A percentile compares a stretch with the other conserved stretches of the same genome.
Evolutionary conservation across 192 early-diverging fungal species (phyloP).

Genomic region (Phlyctochytrium bullatum): DNA sequence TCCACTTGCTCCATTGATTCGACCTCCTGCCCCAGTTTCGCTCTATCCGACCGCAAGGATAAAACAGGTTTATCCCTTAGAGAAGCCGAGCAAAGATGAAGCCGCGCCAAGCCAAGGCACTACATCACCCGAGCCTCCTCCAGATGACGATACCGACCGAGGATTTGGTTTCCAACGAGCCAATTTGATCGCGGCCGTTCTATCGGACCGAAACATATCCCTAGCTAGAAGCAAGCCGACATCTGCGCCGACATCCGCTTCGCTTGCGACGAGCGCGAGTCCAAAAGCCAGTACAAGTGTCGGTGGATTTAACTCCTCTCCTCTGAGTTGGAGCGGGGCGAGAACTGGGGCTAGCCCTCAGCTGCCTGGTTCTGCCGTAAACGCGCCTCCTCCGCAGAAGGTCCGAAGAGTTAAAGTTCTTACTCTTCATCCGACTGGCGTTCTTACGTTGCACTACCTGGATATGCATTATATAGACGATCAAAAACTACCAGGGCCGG

Average conservation of each 20-base stretch:
- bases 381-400: too few relatives aligned
- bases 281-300: neutral
- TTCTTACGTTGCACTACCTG: conserved; percentile 34
- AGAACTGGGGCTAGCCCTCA: neutral
- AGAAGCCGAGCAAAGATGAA: neutral
- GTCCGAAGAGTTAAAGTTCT: conserved; percentile 12
- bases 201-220: conserved; percentile 7
- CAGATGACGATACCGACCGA: too few relatives aligned
- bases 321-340: neutral
- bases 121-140: too few relatives aligned
- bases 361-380: conserved; percentile 30
- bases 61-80: conserved; percentile 29
- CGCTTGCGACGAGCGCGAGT: neutral
- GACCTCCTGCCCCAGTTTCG: neutral
- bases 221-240: neutral
- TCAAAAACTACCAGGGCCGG: neutral
- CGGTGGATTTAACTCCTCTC: too few relatives aligned
- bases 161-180: too few relatives aligned
- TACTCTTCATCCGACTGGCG: conserved; percentile 35
- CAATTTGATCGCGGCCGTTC: conserved; percentile 17
- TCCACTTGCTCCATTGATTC: neutral
- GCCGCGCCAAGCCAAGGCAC: conserved; percentile 6
- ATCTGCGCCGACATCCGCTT: neutral
- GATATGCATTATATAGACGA: conserved; percentile 17
- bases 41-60: conserved; percentile 39